phyloP scores from a whole-genome alignment of 352 stramenopile genomes.

The Globisporangium spiculum region DNA sequence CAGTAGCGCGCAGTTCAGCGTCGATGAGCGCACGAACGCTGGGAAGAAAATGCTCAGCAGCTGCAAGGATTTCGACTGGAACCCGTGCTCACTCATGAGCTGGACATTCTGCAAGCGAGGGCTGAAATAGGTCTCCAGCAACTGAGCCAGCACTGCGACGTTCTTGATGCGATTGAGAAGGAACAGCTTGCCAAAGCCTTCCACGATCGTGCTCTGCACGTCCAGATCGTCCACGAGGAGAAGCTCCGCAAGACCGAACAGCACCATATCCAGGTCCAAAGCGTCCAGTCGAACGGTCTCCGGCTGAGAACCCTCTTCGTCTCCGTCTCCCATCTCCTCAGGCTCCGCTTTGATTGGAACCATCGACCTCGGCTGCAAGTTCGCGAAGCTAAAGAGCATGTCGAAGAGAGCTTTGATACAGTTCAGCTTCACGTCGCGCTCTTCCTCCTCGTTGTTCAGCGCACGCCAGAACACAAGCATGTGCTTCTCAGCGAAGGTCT shows the following conservation, averaged over 20 bases:
- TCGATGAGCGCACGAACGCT: conserved; percentile 52
- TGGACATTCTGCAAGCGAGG: conserved; percentile 56
- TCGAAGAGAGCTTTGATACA: conserved; percentile 73
- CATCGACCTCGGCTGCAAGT: conserved; percentile 53
- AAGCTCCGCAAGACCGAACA: conserved; percentile 54
- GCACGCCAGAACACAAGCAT: conserved; percentile 78
- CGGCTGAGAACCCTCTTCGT: conserved; percentile 2
- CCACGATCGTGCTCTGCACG: conserved; percentile 69
- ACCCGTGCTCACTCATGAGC: conserved; percentile 48
- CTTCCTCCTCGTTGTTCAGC: conserved; percentile 76
- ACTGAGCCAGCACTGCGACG: conserved; percentile 51
- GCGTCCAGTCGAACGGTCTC: conserved; percentile 22
- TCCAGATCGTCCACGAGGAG: conserved; percentile 59
- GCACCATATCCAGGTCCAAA: conserved; percentile 56
- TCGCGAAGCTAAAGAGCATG: conserved; percentile 60
- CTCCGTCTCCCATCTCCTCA: conserved; percentile 21
- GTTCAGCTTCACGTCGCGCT: conserved; percentile 74
- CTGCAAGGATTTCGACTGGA: conserved; percentile 62
- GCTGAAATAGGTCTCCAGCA: conserved; percentile 77
- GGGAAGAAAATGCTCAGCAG: conserved; percentile 77
- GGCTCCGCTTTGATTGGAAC: conserved; percentile 29
- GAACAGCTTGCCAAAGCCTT: conserved; percentile 75
- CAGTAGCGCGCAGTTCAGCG: conserved; percentile 52
- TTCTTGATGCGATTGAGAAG: conserved; percentile 70
- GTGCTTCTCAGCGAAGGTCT: conserved; percentile 61